Percentiles rank a stretch among this genome's conserved stretches.
Evolutionary conservation across 23 red algal genomes (phyloP).

Genomic region (Gracilaria domingensis): DNA sequence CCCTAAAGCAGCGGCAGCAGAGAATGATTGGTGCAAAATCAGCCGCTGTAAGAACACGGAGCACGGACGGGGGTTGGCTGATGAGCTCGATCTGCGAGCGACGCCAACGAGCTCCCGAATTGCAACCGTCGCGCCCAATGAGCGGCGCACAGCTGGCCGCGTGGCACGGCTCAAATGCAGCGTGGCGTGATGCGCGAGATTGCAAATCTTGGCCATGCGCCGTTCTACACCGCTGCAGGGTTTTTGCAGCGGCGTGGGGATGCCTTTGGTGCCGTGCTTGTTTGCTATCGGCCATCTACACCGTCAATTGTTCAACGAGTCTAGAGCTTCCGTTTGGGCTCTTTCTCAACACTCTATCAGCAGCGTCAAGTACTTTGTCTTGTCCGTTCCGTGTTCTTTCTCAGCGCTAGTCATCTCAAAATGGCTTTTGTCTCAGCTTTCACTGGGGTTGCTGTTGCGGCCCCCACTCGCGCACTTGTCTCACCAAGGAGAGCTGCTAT

Average conservation of each 20-base stretch:
- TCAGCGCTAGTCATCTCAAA: neutral
- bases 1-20: neutral
- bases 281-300: too few species aligned
- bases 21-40: neutral
- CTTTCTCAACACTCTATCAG: too few species aligned
- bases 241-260: too few species aligned
- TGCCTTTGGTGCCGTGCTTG: too few species aligned
- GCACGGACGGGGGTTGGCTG: conserved; percentile 13
- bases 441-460: conserved; percentile 26
- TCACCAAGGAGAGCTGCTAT: conserved; percentile 34
- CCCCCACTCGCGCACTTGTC: conserved; percentile 45
- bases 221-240: neutral
- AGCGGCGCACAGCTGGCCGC: neutral
- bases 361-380: too few species aligned
- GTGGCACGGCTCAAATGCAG: neutral
- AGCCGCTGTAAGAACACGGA: conserved; percentile 15
- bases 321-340: too few species aligned
- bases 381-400: too few species aligned
- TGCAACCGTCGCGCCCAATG: neutral
- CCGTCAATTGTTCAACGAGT: too few species aligned
- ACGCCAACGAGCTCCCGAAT: conserved; percentile 40
- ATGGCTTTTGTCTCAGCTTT: conserved; percentile 68
- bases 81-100: conserved; percentile 51
- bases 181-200: neutral
- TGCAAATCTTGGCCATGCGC: neutral